Percentiles rank a stretch among this genome's conserved stretches.
phyloP scores from a whole-genome alignment of 2,329 filamentous ascomycete genomes.

The Penicillium griseofulvum region DNA sequence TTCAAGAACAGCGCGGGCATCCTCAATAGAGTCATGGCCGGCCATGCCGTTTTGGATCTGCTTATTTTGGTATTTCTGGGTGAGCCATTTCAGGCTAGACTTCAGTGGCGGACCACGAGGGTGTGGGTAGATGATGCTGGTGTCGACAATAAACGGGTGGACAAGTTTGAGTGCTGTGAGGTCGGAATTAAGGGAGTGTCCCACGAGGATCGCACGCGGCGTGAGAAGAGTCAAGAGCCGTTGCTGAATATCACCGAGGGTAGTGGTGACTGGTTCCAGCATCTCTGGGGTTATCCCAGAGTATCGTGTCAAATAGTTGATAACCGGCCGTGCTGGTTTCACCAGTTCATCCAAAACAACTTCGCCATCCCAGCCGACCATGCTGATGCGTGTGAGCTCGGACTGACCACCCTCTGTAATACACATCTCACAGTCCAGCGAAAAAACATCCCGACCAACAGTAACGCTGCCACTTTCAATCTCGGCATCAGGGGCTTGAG shows the following conservation, averaged over 20 bases:
- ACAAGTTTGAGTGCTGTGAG: constrained; percentile 79
- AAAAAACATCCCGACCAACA: constrained; percentile 72
- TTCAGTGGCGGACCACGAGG: constrained; percentile 85
- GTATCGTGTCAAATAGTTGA: constrained; percentile 84
- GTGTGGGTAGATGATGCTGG: constrained; percentile 84
- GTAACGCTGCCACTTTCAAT: constrained; percentile 81
- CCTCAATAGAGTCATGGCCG: constrained; percentile 90
- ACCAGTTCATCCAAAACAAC: constrained; percentile 86
- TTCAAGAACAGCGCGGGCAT: constrained; percentile 86
- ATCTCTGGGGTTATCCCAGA: constrained; percentile 90
- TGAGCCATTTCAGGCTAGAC: constrained; percentile 83
- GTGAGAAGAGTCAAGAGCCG: constrained; percentile 68
- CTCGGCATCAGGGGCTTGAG: constrained; percentile 64
- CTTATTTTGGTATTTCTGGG: constrained; percentile 77
- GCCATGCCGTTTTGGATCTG: constrained; percentile 79
- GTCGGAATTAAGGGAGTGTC: constrained; percentile 51
- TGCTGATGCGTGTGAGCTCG: constrained; percentile 82
- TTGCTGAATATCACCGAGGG: constrained; percentile 75
- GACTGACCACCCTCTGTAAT: constrained; percentile 76
- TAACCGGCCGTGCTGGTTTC: constrained; percentile 82
- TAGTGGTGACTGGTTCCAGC: constrained; percentile 79
- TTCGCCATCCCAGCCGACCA: constrained; percentile 81
- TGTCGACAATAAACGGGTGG: constrained; percentile 93
- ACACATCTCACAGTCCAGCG: constrained; percentile 97
- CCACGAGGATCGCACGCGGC: constrained; percentile 46